phyloP scores from a whole-genome alignment of 495 filamentous ascomycete species.

The Podospora comata region DNA sequence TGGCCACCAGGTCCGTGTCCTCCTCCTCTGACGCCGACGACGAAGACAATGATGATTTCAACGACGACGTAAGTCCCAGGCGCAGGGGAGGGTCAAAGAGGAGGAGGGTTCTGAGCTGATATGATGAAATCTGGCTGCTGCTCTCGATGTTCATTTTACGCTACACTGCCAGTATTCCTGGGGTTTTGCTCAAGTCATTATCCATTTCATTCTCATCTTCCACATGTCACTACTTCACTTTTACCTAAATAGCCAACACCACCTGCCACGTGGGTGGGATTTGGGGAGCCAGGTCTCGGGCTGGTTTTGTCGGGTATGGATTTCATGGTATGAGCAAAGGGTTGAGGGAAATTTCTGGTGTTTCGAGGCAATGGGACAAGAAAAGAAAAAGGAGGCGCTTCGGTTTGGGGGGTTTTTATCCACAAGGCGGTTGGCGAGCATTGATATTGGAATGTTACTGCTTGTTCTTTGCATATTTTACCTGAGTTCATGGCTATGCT shows the following conservation, averaged over 20 bases:
- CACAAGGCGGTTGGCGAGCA: not conserved
- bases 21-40: not conserved
- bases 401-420: not conserved
- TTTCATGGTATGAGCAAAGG: not conserved
- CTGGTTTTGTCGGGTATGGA: not conserved
- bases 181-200: not conserved
- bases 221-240: not conserved
- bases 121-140: not conserved
- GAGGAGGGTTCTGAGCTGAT: not conserved
- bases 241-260: not conserved
- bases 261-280: not conserved
- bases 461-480: not conserved
- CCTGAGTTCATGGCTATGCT: not conserved
- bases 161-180: not conserved
- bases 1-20: not conserved
- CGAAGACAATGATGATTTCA: not conserved
- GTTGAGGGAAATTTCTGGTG: not conserved
- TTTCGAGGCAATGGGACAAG: not conserved
- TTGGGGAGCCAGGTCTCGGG: not conserved
- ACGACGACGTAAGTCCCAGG: not conserved
- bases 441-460: not conserved
- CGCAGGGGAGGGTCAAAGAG: not conserved
- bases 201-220: not conserved
- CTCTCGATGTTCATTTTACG: not conserved
- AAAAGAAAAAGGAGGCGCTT: not conserved